These are phyloP conservation scores for Alopecurus myosuroides DNA, from an alignment of 176 grass and related monocot species.

Conservation along the genomic window DNA sequence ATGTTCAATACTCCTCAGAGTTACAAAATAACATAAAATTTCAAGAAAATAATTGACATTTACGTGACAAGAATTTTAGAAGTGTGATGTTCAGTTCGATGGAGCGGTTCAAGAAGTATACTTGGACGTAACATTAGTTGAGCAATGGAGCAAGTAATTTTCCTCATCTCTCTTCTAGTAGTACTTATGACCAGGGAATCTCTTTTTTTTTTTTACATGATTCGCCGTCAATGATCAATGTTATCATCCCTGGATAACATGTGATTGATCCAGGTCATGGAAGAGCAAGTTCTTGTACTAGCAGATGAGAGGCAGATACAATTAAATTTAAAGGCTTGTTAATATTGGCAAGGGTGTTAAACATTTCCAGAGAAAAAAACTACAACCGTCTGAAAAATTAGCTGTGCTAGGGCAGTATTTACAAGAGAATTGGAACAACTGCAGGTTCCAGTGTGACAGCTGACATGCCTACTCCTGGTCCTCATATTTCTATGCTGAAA, in stretches of 20 bases:
- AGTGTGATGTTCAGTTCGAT: not conserved
- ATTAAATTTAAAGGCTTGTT: not conserved
- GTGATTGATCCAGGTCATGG: not conserved
- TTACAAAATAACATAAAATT: too few relatives aligned
- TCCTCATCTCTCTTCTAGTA: not conserved
- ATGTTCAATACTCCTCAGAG: too few relatives aligned
- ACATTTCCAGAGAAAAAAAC: not conserved
- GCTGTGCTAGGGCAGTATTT: slow-evolving; percentile 23
- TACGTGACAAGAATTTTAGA: not conserved
- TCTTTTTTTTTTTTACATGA: not conserved
- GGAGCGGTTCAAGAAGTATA: too few relatives aligned
- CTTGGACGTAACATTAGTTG: not conserved
- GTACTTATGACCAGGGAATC: not conserved
- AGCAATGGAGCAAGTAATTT: not conserved
- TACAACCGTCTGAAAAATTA: not conserved
- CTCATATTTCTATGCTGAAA: slow-evolving; percentile 10
- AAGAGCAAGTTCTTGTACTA: not conserved
- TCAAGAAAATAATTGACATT: too few relatives aligned
- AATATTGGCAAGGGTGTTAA: not conserved
- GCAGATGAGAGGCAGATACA: not conserved
- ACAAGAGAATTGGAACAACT: slow-evolving; percentile 22
- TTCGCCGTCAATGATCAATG: not conserved
- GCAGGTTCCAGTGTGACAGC: not conserved
- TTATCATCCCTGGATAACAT: not conserved
- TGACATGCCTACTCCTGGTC: slow-evolving; percentile 11